phyloP scores from a whole-genome alignment of 208 protist genomes.

The Leishmania martiniquensis region DNA sequence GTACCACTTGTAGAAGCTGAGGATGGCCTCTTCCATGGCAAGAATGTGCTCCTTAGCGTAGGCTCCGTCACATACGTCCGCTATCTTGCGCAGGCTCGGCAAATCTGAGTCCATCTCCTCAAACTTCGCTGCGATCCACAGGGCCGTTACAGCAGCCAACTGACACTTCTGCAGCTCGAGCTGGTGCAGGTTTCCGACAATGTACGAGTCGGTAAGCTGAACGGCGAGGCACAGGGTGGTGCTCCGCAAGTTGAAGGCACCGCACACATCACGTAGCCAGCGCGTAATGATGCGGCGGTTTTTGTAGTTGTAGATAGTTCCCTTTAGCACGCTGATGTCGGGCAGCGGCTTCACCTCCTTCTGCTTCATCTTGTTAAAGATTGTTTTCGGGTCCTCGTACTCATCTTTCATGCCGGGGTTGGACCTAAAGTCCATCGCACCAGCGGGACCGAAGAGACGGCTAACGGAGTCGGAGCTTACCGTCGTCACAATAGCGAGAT shows the following conservation, averaged over 20 bases:
- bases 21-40: constrained; percentile 79
- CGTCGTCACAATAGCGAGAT: constrained; percentile 57
- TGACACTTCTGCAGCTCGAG: constrained; percentile 77
- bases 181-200: constrained; percentile 56
- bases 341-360: constrained; percentile 66
- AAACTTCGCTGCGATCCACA: constrained; percentile 89
- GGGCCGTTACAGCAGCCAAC: constrained; percentile 68
- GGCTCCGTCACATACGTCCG: constrained; percentile 78
- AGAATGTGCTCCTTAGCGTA: constrained; percentile 67
- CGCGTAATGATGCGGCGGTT: constrained; percentile 83
- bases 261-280: constrained; percentile 85
- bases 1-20: constrained; percentile 80
- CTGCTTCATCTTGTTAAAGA: constrained; percentile 76
- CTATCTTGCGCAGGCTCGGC: constrained; percentile 62
- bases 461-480: constrained; percentile 71
- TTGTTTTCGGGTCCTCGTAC: constrained; percentile 48
- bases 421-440: constrained; percentile 75
- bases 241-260: constrained; percentile 73
- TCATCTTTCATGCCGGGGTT: constrained; percentile 63
- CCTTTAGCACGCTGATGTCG: constrained; percentile 75
- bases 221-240: constrained; percentile 84
- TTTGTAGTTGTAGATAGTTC: constrained; percentile 82
- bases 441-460: constrained; percentile 59
- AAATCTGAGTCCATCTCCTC: constrained; percentile 81
- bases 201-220: constrained; percentile 80